These are phyloP conservation scores for Histomonas meleagridis DNA, from an alignment of 208 protist genomes.

Conservation along the genomic window DNA sequence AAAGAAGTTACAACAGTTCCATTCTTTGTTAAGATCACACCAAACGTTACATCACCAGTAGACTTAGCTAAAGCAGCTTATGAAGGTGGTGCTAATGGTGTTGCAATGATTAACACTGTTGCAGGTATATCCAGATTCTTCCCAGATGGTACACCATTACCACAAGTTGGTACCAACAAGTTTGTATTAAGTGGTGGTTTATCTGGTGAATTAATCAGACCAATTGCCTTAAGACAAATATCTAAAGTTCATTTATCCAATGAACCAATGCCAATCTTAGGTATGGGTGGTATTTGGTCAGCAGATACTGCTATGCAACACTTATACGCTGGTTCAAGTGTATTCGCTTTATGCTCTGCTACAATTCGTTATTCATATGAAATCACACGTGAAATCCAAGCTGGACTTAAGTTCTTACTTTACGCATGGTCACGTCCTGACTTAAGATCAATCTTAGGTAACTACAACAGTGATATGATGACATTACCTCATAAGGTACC, in stretches of 20 bases:
- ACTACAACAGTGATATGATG: neutral
- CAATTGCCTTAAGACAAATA: conserved; percentile 59
- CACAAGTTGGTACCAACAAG: conserved; percentile 58
- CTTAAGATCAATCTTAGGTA: neutral
- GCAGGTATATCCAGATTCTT: conserved; percentile 61
- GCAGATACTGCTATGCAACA: conserved; percentile 64
- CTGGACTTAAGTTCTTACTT: conserved; percentile 43
- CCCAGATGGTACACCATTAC: conserved; percentile 56
- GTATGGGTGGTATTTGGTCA: conserved; percentile 62
- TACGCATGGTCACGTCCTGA: conserved; percentile 40
- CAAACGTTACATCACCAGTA: conserved; percentile 66
- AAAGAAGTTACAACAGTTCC: conserved; percentile 52
- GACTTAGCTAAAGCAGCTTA: conserved; percentile 65
- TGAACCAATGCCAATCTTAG: conserved; percentile 64
- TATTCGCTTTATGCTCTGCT: conserved; percentile 57
- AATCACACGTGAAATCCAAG: conserved; percentile 48
- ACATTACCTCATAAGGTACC: neutral
- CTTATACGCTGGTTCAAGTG: conserved; percentile 62
- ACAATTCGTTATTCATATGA: conserved; percentile 44
- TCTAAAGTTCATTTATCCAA: conserved; percentile 53
- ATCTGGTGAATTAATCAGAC: conserved; percentile 64
- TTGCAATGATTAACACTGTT: conserved; percentile 73
- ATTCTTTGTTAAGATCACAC: conserved; percentile 73
- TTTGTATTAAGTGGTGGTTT: conserved; percentile 69
- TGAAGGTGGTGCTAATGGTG: conserved; percentile 63